A percentile compares a stretch with the other conserved stretches of the same genome.
These are phyloP conservation scores for Fusarium nygamai DNA, from an alignment of 2,329 filamentous ascomycete species.

Conservation along the genomic window DNA sequence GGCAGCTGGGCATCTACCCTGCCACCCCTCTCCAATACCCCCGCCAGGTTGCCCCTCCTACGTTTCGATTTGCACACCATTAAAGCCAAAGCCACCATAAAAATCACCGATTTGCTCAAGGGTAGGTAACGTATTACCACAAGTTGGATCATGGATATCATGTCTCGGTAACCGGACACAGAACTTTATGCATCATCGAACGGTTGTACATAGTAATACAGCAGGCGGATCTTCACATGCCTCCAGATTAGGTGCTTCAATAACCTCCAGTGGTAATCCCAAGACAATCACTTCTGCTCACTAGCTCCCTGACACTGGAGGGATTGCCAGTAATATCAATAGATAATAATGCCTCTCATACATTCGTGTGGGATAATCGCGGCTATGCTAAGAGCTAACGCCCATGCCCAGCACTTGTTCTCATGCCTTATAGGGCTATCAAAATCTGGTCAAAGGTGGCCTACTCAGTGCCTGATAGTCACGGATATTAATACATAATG, in stretches of 20 bases:
- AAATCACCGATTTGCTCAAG: conserved; percentile 34
- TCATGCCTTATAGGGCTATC: not conserved
- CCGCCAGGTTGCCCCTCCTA: conserved; percentile 46
- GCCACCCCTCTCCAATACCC: conserved; percentile 13
- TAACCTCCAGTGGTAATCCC: not conserved
- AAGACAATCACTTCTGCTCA: not conserved
- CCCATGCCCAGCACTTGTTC: not conserved
- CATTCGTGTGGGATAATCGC: not conserved
- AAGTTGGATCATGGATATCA: conserved; percentile 1
- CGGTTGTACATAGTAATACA: conserved; percentile 22
- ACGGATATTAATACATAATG: conserved; percentile 12
- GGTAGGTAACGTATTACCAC: conserved; percentile 19
- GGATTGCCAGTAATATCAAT: not conserved
- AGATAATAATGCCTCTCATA: not conserved
- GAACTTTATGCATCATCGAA: conserved; percentile 11
- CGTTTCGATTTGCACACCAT: conserved; percentile 28
- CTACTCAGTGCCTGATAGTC: conserved; percentile 1
- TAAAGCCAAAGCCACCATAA: conserved; percentile 22
- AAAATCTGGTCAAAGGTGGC: not conserved
- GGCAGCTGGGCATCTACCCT: conserved; percentile 27
- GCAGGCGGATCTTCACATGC: not conserved
- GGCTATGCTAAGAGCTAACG: not conserved
- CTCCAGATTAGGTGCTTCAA: not conserved
- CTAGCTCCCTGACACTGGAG: not conserved
- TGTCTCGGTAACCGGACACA: conserved; percentile 20